Conservation (phyloP, 352 stramenopile genomes). For the Phytopythium chamaehyphon region DNA sequence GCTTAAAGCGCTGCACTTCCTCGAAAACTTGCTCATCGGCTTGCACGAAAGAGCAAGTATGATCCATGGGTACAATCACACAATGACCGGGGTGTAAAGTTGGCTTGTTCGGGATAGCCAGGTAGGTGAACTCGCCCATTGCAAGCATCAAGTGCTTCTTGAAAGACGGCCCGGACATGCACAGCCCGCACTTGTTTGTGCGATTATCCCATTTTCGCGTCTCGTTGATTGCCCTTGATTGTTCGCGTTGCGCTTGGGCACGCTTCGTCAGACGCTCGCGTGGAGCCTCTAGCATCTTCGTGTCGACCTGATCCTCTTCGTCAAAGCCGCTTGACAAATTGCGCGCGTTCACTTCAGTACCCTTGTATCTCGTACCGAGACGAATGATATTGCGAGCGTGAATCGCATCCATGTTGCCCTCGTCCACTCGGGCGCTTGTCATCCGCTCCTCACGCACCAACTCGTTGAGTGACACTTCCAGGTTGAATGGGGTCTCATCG, state of each 20-base stretch:
- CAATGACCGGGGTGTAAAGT: conserved; percentile 62
- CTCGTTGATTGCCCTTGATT: conserved; percentile 41
- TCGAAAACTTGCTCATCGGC: conserved; percentile 60
- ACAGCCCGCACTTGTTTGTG: conserved; percentile 63
- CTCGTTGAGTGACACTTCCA: conserved; percentile 54
- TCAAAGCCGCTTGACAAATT: conserved; percentile 78
- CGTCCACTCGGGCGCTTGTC: conserved; percentile 31
- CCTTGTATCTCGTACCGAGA: conserved; percentile 66
- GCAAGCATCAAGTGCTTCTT: conserved; percentile 81
- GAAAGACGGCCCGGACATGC: conserved; percentile 65
- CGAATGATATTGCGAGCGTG: conserved; percentile 73
- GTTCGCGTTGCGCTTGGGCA: conserved; percentile 47
- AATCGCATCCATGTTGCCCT: conserved; percentile 65
- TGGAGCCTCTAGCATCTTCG: conserved; percentile 47
- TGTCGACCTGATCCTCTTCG: conserved; percentile 76
- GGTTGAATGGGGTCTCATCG: conserved; percentile 8
- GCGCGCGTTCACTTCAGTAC: conserved; percentile 51
- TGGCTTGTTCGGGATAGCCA: conserved; percentile 55
- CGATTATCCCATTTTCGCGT: conserved; percentile 67
- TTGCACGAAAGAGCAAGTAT: conserved; percentile 50
- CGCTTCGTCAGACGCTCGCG: conserved; percentile 54
- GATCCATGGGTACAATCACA: conserved; percentile 72
- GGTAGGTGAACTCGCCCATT: conserved; percentile 71
- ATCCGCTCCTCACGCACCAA: conserved; percentile 77
- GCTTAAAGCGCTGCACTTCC: conserved; percentile 69